Evolutionary conservation across 805 yeast genomes (phyloP), one percentile per base, ranked within the genome.

Genomic region (Lipomyces starkeyi): DNA sequence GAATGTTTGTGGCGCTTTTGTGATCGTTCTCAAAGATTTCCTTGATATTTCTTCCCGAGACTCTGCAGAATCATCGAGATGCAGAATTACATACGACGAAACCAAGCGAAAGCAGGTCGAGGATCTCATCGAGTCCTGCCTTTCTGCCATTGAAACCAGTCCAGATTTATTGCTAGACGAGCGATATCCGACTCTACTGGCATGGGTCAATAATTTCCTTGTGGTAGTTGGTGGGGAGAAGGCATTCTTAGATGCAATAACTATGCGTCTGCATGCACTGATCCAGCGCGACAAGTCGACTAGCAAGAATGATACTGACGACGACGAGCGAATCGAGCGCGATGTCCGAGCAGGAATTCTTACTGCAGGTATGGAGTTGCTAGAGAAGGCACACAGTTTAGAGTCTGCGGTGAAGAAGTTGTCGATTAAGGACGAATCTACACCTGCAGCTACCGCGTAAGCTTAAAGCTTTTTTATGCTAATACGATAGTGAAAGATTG

Each of bases 11-110:
- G 82, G 88, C 29, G 87, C 87, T 2, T 78, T 87, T 49, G 83
- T 91, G 20, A 86, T 88, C 3, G 86, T 91, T 29, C 83, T 92
- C 74, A 91, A 89, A 76, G 91, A 88, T 72, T 81, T 92, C 62
- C 17, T 69, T 37, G 35, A 57, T 9, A 35, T 52, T 11, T 52
- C 64, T 7, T 29, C 59, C 1, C 54, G 52, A n/a, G 35, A 53
- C 1, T 1, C 62, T 13, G 14, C 37, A 25, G 32, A 53, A 29
- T 35, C 43, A 5, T 17, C 27, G 35, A 54, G 54, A 22, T 64
- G 64, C 32, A 49, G 14, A 27, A 62, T 53, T 25, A 29, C 7
- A 13, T 65, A 65, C 59, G 68, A 68, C 47, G 57, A 63, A 13
- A 49, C 37, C 22, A 61, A 52, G 34, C 70, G 61, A 22, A 40